Percentiles rank a stretch among this genome's conserved stretches.
These are phyloP conservation scores for Suillus subaureus DNA, from an alignment of 768 basidiomycete genomes.

Conservation along the genomic window DNA sequence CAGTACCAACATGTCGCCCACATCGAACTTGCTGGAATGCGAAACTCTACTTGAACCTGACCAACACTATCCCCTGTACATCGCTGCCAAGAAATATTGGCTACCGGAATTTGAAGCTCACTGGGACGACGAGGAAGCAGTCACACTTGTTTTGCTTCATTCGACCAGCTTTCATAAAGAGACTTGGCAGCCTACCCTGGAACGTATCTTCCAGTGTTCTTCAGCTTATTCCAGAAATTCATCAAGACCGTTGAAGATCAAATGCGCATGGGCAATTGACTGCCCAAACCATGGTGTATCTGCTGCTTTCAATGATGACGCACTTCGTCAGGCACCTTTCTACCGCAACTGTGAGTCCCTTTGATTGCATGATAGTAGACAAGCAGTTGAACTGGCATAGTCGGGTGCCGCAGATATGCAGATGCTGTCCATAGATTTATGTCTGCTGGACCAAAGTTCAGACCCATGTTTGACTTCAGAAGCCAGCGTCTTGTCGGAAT, in stretches of 20 bases:
- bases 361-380: neutral
- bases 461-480: constrained; percentile 48
- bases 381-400: constrained; percentile 33
- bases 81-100: constrained; percentile 64
- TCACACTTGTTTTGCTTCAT: constrained; percentile 65
- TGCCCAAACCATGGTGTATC: constrained; percentile 76
- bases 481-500: constrained; percentile 58
- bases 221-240: neutral
- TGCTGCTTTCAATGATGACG: constrained; percentile 51
- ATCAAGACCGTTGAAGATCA: constrained; percentile 19
- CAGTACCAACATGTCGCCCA: neutral
- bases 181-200: constrained; percentile 66
- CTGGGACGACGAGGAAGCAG: constrained; percentile 41
- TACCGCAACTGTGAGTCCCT: constrained; percentile 46
- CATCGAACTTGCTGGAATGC: constrained; percentile 20
- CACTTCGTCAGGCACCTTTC: constrained; percentile 46
- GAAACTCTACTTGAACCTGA: constrained; percentile 40
- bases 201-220: constrained; percentile 44
- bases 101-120: constrained; percentile 40
- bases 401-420: constrained; percentile 67
- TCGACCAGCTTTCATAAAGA: constrained; percentile 78
- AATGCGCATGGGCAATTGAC: constrained; percentile 64
- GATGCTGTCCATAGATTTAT: constrained; percentile 60
- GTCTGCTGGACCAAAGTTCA: constrained; percentile 39
- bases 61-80: constrained; percentile 47